phyloP scores from a whole-genome alignment of 2,329 filamentous ascomycete species.

The Aspergillus aculeatinus region DNA sequence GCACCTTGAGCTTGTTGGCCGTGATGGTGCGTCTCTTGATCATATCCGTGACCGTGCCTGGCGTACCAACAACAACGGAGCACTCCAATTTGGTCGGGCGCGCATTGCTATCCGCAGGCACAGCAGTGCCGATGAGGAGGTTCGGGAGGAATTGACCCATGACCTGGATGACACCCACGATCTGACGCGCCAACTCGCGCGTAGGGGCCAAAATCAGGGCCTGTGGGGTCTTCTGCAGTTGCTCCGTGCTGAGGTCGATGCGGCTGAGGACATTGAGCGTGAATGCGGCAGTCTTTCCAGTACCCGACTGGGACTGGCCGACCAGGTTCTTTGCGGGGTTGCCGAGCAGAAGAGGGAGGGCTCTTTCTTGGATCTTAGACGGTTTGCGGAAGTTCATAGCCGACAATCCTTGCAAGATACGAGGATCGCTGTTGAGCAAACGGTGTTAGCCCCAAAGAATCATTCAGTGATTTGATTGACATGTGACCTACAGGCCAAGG shows the following conservation, averaged over 20 bases:
- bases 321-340: slow-evolving; percentile 93
- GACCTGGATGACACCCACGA: slow-evolving; percentile 75
- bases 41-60: slow-evolving; percentile 86
- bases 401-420: slow-evolving; percentile 74
- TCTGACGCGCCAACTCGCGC: slow-evolving; percentile 92
- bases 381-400: slow-evolving; percentile 88
- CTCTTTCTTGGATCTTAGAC: slow-evolving; percentile 96
- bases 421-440: slow-evolving; percentile 48
- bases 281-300: slow-evolving; percentile 96
- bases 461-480: neutral
- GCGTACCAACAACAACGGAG: slow-evolving; percentile 86
- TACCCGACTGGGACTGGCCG: slow-evolving; percentile 98
- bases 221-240: slow-evolving; percentile 64
- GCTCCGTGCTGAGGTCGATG: slow-evolving; percentile 68
- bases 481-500: slow-evolving; percentile 69
- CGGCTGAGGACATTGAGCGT: slow-evolving; percentile 88
- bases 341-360: slow-evolving; percentile 81
- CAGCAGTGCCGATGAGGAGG: slow-evolving; percentile 74
- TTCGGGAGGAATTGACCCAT: slow-evolving; percentile 83
- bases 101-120: slow-evolving; percentile 70
- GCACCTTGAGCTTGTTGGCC: slow-evolving; percentile 67
- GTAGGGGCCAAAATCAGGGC: slow-evolving; percentile 87
- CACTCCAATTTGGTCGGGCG: slow-evolving; percentile 69
- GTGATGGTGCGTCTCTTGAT: slow-evolving; percentile 76
- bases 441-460: neutral